These are phyloP conservation scores for Mycena capillaripes DNA, from an alignment of 768 basidiomycete species.

Conservation along the genomic window DNA sequence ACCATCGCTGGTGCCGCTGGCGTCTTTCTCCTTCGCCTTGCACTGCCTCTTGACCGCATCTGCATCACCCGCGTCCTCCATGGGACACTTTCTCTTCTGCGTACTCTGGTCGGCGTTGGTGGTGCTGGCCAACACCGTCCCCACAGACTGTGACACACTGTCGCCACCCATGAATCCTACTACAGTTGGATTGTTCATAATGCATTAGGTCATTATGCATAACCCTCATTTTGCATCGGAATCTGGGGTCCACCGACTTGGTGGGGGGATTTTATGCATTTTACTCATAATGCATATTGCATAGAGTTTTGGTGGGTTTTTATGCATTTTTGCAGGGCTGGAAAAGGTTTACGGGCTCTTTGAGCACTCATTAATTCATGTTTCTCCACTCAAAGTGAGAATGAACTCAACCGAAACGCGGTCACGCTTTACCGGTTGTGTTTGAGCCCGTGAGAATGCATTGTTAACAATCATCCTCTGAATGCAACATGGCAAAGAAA, in stretches of 20 bases:
- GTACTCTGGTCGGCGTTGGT: too few relatives aligned
- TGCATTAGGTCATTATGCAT: background rate
- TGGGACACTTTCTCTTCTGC: too few relatives aligned
- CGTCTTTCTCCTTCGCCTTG: too few relatives aligned
- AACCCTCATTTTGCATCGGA: background rate
- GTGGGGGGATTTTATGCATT: conserved; percentile 1
- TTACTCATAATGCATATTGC: background rate
- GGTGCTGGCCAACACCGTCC: too few relatives aligned
- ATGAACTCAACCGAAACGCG: background rate
- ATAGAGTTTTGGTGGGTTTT: background rate
- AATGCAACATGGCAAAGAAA: background rate
- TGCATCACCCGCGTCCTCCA: too few relatives aligned
- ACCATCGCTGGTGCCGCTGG: too few relatives aligned
- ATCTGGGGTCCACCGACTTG: background rate
- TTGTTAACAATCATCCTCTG: background rate
- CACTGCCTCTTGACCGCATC: too few relatives aligned
- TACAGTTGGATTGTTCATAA: background rate
- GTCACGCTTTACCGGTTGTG: background rate
- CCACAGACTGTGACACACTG: too few relatives aligned
- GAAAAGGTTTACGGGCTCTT: too few relatives aligned
- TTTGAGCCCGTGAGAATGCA: background rate
- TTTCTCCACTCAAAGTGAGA: too few relatives aligned
- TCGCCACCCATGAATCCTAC: too few relatives aligned
- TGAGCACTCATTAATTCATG: too few relatives aligned
- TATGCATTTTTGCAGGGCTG: background rate